These are phyloP conservation scores for Cyclotella atomus DNA, from an alignment of 108 stramenopile genomes.

Conservation along the genomic window DNA sequence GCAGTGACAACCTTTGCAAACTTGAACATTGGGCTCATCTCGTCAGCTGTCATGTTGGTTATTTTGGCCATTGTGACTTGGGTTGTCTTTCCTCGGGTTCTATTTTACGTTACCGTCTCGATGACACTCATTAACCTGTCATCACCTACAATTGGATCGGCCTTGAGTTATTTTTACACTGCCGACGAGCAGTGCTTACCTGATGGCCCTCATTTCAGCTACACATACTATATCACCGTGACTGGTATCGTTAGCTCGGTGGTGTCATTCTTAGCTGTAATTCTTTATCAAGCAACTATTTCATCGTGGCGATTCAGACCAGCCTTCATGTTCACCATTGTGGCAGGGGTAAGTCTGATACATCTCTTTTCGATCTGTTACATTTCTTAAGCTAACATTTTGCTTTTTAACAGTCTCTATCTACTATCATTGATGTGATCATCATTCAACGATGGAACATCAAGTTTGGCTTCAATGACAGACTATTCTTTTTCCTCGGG, in stretches of 20 bases:
- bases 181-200: constrained; percentile 36
- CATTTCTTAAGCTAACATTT: no score
- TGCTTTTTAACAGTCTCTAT: constrained; percentile 18
- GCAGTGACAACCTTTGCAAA: constrained; percentile 47
- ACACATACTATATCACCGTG: constrained; percentile 53
- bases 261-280: constrained; percentile 38
- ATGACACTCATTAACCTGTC: constrained; percentile 35
- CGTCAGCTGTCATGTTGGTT: constrained; percentile 31
- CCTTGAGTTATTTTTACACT: constrained; percentile 47
- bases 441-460: constrained; percentile 53
- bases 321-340: constrained; percentile 49
- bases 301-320: constrained; percentile 42
- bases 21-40: constrained; percentile 31
- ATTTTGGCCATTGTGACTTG: constrained; percentile 27
- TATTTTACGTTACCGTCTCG: constrained; percentile 40
- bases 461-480: constrained; percentile 45
- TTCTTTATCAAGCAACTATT: constrained; percentile 44
- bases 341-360: constrained; percentile 34
- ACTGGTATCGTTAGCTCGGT: constrained; percentile 49
- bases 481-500: constrained; percentile 47
- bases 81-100: constrained; percentile 6
- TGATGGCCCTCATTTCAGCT: constrained; percentile 47
- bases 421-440: constrained; percentile 44
- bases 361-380: no score
- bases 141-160: constrained; percentile 31